phyloP scores from a whole-genome alignment of 306 rosid genomes.

The Rosa chinensis region DNA sequence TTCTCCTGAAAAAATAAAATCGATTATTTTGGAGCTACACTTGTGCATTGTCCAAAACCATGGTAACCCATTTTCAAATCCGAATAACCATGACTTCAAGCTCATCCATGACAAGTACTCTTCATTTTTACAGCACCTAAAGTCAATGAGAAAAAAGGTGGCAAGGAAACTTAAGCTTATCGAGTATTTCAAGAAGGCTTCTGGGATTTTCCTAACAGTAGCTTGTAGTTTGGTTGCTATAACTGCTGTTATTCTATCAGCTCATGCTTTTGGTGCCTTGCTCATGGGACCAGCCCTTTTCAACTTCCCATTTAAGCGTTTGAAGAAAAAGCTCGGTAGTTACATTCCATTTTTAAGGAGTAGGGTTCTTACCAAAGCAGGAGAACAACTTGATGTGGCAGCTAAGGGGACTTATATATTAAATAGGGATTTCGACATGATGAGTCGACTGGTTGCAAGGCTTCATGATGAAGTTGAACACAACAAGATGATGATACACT shows the following conservation, averaged over 20 bases:
- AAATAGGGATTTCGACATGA: constrained; percentile 55
- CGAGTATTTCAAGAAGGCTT: constrained; percentile 32
- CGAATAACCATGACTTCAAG: constrained; percentile 36
- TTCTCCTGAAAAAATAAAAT: constrained; percentile 18
- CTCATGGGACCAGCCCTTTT: constrained; percentile 39
- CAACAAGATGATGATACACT: constrained; percentile 37
- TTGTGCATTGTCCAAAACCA: too few species aligned
- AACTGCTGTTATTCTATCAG: constrained; percentile 20
- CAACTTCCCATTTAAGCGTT: constrained; percentile 26
- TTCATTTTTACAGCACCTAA: constrained; percentile 29
- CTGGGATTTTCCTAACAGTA: constrained; percentile 30
- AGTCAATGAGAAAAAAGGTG: constrained; percentile 46
- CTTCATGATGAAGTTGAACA: constrained; percentile 50
- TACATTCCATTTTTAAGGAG: constrained; percentile 10
- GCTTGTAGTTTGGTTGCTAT: constrained; percentile 40
- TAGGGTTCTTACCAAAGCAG: constrained; percentile 29
- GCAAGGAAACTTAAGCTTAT: constrained; percentile 38
- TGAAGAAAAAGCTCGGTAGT: constrained; percentile 21
- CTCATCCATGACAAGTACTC: constrained; percentile 37
- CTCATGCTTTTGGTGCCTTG: constrained; percentile 34
- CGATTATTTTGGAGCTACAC: constrained; percentile 10
- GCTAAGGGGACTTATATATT: constrained; percentile 60
- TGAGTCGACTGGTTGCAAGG: constrained; percentile 47
- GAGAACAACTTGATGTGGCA: constrained; percentile 52
- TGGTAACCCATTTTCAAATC: constrained; percentile 8